A percentile compares a stretch with the other conserved stretches of the same genome.
Evolutionary conservation across 306 rosid genomes (phyloP).

Genomic region (Cucurbita argyrosperma): DNA sequence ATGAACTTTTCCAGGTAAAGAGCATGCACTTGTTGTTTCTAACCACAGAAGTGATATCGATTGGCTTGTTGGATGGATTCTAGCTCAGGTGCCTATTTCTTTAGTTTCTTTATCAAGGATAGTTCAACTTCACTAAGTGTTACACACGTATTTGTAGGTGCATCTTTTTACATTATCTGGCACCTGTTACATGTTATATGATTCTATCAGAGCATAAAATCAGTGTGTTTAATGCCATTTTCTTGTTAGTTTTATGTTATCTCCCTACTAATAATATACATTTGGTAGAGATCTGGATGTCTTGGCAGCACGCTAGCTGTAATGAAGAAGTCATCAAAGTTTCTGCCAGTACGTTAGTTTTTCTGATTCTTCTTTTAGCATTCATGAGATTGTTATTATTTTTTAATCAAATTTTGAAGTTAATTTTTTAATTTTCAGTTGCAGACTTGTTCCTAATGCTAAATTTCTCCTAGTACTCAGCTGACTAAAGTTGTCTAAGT

Average conservation of each 20-base stretch:
- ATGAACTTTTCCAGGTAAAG: slow-evolving; percentile 51
- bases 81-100: slow-evolving; percentile 59
- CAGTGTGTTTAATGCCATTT: background rate
- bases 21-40: slow-evolving; percentile 69
- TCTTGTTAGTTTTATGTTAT: background rate
- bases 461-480: background rate
- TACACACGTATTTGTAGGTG: background rate
- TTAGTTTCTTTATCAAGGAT: slow-evolving; percentile 4
- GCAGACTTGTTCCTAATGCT: background rate
- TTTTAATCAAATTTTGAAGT: background rate
- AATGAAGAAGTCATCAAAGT: slow-evolving; percentile 84
- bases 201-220: slow-evolving; percentile 1
- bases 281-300: slow-evolving; percentile 73
- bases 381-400: background rate
- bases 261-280: slow-evolving; percentile 11
- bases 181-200: background rate
- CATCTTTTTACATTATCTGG: background rate
- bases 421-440: background rate
- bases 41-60: slow-evolving; percentile 91
- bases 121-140: background rate
- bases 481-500: background rate
- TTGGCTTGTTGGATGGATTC: slow-evolving; percentile 93
- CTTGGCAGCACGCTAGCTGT: slow-evolving; percentile 87
- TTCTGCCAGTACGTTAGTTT: slow-evolving; percentile 57
- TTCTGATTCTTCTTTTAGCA: background rate